Evolutionary conservation across 2,329 filamentous ascomycete genomes (phyloP).

Genomic region (Penicillium sp.): DNA sequence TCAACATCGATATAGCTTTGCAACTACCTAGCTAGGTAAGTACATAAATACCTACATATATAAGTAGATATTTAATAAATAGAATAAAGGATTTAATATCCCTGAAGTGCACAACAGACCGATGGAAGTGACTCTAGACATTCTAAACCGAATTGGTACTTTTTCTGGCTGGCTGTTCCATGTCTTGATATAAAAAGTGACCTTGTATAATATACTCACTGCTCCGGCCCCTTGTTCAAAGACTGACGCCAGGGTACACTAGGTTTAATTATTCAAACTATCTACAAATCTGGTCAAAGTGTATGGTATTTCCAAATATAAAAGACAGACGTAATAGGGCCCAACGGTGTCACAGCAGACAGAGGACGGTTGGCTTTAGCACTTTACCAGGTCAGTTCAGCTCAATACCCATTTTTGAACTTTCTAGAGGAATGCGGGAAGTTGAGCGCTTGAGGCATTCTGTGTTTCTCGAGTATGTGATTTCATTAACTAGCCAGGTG

Average conservation of each 20-base stretch:
- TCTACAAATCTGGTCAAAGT: neutral
- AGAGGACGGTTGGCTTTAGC: neutral
- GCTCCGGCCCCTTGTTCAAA: neutral
- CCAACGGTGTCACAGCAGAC: neutral
- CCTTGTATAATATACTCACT: neutral
- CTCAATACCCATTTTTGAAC: neutral
- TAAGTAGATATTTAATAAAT: no score
- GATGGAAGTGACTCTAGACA: neutral
- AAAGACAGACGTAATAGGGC: neutral
- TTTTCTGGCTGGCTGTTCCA: neutral
- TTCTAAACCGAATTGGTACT: neutral
- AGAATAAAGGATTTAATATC: neutral
- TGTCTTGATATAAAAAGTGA: neutral
- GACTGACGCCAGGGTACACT: no score
- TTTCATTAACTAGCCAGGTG: neutral
- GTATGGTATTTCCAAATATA: neutral
- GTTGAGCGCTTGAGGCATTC: no score
- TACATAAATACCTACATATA: neutral
- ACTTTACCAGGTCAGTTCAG: neutral
- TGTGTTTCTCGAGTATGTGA: neutral
- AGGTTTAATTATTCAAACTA: no score
- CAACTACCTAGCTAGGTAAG: neutral
- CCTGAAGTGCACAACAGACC: neutral
- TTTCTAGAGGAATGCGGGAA: neutral
- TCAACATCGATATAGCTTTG: neutral